Percentiles rank a stretch among this genome's conserved stretches.
Evolutionary conservation across 2,329 filamentous ascomycete genomes (phyloP).

Genomic region (Aspergillus uvarum): DNA sequence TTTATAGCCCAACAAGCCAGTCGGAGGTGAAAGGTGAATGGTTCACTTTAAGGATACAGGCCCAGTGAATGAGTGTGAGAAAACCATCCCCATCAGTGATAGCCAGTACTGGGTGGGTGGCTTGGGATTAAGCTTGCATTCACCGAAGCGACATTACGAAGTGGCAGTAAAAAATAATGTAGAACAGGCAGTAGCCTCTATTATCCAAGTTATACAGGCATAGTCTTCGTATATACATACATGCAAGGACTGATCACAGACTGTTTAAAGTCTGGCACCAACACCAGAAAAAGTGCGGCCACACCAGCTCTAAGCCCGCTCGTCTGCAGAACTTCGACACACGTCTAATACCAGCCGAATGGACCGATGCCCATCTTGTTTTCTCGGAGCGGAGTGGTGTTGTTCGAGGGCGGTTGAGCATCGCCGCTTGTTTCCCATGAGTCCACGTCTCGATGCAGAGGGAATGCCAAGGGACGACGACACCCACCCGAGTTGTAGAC

Average conservation of each 20-base stretch:
- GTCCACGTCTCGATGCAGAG: not conserved
- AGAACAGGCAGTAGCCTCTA: constrained; percentile 5
- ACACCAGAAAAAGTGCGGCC: not conserved
- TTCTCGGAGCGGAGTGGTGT: constrained; percentile 21
- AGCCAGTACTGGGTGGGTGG: not conserved
- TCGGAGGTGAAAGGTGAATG: not conserved
- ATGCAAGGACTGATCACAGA: constrained; percentile 3
- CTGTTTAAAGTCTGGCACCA: not conserved
- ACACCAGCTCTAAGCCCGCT: not conserved
- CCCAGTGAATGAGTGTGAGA: not conserved
- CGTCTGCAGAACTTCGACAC: constrained; percentile 5
- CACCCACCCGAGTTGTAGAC: not conserved
- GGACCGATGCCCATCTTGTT: constrained; percentile 7
- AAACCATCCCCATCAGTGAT: not conserved
- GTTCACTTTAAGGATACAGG: not conserved
- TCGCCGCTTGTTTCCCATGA: not conserved
- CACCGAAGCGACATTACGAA: no score
- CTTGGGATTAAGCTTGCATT: no score
- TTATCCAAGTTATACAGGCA: not conserved
- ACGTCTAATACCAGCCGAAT: not conserved
- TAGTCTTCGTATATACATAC: constrained; percentile 10
- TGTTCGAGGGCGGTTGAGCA: constrained; percentile 1
- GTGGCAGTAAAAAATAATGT: not conserved
- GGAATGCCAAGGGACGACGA: not conserved
- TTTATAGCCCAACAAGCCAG: not conserved